Percentiles rank a stretch among this genome's conserved stretches.
Evolutionary conservation across 2,329 filamentous ascomycete genomes (phyloP).

Genomic region (Graphiopsis chlorocephala): DNA sequence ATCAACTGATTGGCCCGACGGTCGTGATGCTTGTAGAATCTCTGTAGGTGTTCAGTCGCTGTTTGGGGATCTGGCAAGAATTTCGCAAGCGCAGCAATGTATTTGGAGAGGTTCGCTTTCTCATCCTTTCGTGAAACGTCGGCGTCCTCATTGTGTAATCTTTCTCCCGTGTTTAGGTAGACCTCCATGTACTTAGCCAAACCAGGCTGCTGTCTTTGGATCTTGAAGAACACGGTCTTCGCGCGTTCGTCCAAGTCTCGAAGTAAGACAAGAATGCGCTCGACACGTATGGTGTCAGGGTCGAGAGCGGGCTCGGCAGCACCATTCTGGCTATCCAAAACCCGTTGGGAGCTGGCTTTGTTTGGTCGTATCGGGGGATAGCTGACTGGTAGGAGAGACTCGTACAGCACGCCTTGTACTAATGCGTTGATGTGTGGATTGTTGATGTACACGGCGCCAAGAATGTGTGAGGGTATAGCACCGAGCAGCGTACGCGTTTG

Average conservation of each 20-base stretch:
- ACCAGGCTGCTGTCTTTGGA: slow-evolving; percentile 74
- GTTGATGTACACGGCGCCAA: slow-evolving; percentile 87
- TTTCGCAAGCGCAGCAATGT: slow-evolving; percentile 69
- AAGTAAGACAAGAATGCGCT: slow-evolving; percentile 79
- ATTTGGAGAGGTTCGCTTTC: slow-evolving; percentile 67
- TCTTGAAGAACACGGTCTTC: slow-evolving; percentile 82
- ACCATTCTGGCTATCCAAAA: slow-evolving; percentile 54
- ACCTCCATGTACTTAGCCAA: slow-evolving; percentile 70
- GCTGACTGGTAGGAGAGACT: slow-evolving; percentile 82
- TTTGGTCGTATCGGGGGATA: slow-evolving; percentile 70
- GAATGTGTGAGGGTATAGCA: slow-evolving; percentile 77
- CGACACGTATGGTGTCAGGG: slow-evolving; percentile 73
- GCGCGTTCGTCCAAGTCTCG: slow-evolving; percentile 73
- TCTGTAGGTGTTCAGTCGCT: slow-evolving; percentile 74
- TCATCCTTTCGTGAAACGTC: slow-evolving; percentile 65
- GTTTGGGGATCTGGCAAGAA: slow-evolving; percentile 73
- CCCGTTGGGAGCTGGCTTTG: slow-evolving; percentile 53
- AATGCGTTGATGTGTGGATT: slow-evolving; percentile 81
- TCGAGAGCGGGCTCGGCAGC: slow-evolving; percentile 49
- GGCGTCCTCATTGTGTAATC: slow-evolving; percentile 83
- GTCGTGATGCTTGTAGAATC: slow-evolving; percentile 88
- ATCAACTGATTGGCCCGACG: slow-evolving; percentile 86
- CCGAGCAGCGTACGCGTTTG: slow-evolving; percentile 70
- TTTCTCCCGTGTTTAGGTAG: slow-evolving; percentile 82
- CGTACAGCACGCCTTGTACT: slow-evolving; percentile 80